These are phyloP conservation scores for Hirschioporus abietinus DNA, from an alignment of 768 basidiomycete species.

Conservation along the genomic window DNA sequence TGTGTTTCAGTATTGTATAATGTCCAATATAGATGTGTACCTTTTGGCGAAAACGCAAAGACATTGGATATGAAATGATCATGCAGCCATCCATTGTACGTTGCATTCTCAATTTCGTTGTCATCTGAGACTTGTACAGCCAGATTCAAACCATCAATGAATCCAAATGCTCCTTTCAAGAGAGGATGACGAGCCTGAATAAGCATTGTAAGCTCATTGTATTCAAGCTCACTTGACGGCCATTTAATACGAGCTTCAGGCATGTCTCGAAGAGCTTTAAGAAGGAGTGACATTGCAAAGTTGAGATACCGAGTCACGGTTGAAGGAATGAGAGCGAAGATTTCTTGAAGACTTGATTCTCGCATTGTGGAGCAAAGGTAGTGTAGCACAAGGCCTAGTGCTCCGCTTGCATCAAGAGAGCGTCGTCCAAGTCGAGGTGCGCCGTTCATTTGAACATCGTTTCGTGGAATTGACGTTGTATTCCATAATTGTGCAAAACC, in stretches of 20 bases:
- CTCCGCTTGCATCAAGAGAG: conserved; percentile 35
- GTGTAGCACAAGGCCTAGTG: conserved; percentile 36
- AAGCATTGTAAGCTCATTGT: conserved; percentile 21
- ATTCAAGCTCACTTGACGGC: conserved; percentile 23
- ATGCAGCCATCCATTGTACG: conserved; percentile 39
- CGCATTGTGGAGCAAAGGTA: conserved; percentile 36
- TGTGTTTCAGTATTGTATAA: not conserved
- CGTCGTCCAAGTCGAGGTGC: conserved; percentile 21
- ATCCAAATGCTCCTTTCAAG: conserved; percentile 34
- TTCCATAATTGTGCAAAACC: conserved; percentile 28
- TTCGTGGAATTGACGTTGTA: conserved; percentile 25
- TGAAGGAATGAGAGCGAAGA: conserved; percentile 37
- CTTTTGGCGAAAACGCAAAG: conserved; percentile 29
- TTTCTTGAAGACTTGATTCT: conserved; percentile 32
- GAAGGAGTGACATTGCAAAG: conserved; percentile 29
- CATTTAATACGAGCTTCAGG: conserved; percentile 25
- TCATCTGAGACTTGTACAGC: conserved; percentile 31
- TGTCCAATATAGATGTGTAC: conserved; percentile 10
- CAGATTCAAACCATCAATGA: conserved; percentile 38
- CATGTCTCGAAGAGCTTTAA: conserved; percentile 23
- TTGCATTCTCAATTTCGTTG: conserved; percentile 39
- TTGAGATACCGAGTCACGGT: conserved; percentile 31
- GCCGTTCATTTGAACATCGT: conserved; percentile 20
- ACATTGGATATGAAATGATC: conserved; percentile 36
- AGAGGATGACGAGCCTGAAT: conserved; percentile 25